Percentiles rank a stretch among this genome's conserved stretches.
These are phyloP conservation scores for Cystofilobasidium capitatum DNA, from an alignment of 768 basidiomycete genomes.

Conservation along the genomic window DNA sequence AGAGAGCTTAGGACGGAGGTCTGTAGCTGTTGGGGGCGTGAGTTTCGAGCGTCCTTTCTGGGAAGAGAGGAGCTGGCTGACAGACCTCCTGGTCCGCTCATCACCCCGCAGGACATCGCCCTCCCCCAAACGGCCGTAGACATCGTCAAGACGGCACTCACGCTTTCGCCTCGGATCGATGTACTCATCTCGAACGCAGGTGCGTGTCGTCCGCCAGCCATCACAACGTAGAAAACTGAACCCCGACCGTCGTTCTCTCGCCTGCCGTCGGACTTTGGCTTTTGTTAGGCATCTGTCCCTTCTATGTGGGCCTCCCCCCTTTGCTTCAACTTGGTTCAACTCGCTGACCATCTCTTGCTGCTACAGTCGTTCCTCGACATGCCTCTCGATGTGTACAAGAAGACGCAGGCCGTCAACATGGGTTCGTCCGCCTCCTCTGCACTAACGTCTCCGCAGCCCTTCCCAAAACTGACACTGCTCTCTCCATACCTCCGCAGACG, in stretches of 20 bases:
- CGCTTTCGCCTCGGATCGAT: constrained; percentile 56
- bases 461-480: not conserved
- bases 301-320: constrained; percentile 52
- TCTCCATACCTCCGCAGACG: constrained; percentile 38
- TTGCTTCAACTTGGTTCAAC: not conserved
- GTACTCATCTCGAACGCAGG: constrained; percentile 34
- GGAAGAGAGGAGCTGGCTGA: not conserved
- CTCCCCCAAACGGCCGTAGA: constrained; percentile 32
- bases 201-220: not conserved
- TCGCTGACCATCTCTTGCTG: not conserved
- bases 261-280: too few species aligned
- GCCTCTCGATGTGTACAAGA: constrained; percentile 55
- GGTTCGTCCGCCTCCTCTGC: constrained; percentile 30
- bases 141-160: constrained; percentile 57
- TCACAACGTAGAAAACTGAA: too few species aligned
- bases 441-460: not conserved
- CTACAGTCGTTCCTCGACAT: constrained; percentile 38
- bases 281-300: constrained; percentile 69
- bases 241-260: constrained; percentile 49
- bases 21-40: constrained; percentile 53
- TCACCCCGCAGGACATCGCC: constrained; percentile 8
- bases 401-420: constrained; percentile 60
- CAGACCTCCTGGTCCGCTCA: not conserved
- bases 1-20: constrained; percentile 41
- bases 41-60: constrained; percentile 18